Evolutionary conservation across 257 asterid genomes (phyloP), one percentile per base, ranked within the genome.

Genomic region (Petunia axillaris): DNA sequence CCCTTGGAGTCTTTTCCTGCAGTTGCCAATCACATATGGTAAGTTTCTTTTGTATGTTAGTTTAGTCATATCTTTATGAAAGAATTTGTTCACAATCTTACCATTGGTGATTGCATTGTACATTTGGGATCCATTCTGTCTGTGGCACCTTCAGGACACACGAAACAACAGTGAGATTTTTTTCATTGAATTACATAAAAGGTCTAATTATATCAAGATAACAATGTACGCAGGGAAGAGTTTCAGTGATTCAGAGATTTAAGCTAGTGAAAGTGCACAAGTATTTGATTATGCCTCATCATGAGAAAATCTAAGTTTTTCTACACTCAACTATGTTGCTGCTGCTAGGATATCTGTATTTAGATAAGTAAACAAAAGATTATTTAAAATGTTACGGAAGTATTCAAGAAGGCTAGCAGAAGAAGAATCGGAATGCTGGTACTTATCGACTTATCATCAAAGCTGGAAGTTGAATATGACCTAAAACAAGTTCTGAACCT

Each of bases 1-100:
- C 85, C 80, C 85, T 86, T 78, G 8, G 63, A 35, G 79, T 84
- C 75, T 88, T 87, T 81, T 82, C 94, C 98, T 94, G 91, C 86
- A 81, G 66, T 79, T 82, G 71, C 64, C 41, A 83, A 86, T 78
- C 60, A 14, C 13, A 54, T 46, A 77, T 60, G 67, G 79, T 85
- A 39, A 79, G 67, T 58, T 62, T 62, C 54, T 78, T 59, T 16
- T 43, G 52, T 71, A 60, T 37, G 84, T 71, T 71, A 54, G 79
- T 55, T 46, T 41, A 7, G 59, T 39, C 60, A 43, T 11, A 53
- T 53, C 15, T 3, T 55, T 38, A 38, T 11, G 39, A 48, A 50
- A 40, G 75, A 50, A 75, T 36, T 71, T 41, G 70, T 79, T 84
- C 16, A 70, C 76, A 79, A 82, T 82, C 87, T 82, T 88, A 90